Percentiles rank a stretch among this genome's conserved stretches.
Evolutionary conservation across 2,329 filamentous ascomycete species (phyloP).

Genomic region (Periconia macrospinosa): DNA sequence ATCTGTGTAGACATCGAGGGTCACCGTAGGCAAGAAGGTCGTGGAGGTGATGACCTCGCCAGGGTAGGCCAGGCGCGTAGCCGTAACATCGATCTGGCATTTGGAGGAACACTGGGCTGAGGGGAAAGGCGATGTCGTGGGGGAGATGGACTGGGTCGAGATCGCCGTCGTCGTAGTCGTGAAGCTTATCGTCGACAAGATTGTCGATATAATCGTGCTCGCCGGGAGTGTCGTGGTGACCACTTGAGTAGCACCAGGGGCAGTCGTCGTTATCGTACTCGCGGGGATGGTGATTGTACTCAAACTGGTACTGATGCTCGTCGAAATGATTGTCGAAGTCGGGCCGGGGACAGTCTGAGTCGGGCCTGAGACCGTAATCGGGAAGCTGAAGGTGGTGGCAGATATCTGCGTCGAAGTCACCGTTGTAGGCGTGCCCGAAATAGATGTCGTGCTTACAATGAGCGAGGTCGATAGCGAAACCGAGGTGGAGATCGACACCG

Average conservation of each 20-base stretch:
- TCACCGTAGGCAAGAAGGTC: conserved; percentile 8
- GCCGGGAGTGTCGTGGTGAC: too few species aligned
- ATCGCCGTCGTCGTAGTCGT: not conserved
- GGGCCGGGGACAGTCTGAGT: conserved; percentile 10
- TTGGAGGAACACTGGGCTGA: conserved; percentile 26
- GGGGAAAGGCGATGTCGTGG: conserved; percentile 18
- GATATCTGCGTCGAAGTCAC: not conserved
- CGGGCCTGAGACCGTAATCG: conserved; percentile 5
- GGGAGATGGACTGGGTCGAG: conserved; percentile 8
- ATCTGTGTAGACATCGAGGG: conserved; percentile 25
- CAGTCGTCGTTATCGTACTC: too few species aligned
- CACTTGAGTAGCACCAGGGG: too few species aligned
- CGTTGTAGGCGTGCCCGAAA: conserved; percentile 1
- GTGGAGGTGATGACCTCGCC: conserved; percentile 25
- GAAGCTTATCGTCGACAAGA: too few species aligned
- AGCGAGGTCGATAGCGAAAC: not conserved
- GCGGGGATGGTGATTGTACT: too few species aligned
- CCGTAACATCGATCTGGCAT: conserved; percentile 38
- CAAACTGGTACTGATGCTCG: conserved; percentile 15
- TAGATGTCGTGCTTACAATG: not conserved
- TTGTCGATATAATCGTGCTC: too few species aligned
- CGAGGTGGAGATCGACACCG: not conserved
- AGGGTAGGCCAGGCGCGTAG: conserved; percentile 30
- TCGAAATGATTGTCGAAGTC: conserved; percentile 14
- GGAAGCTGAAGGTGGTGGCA: conserved; percentile 1